These are phyloP conservation scores for Cronartium quercuum DNA, from an alignment of 1,284 basidiomycete genomes.

Conservation along the genomic window DNA sequence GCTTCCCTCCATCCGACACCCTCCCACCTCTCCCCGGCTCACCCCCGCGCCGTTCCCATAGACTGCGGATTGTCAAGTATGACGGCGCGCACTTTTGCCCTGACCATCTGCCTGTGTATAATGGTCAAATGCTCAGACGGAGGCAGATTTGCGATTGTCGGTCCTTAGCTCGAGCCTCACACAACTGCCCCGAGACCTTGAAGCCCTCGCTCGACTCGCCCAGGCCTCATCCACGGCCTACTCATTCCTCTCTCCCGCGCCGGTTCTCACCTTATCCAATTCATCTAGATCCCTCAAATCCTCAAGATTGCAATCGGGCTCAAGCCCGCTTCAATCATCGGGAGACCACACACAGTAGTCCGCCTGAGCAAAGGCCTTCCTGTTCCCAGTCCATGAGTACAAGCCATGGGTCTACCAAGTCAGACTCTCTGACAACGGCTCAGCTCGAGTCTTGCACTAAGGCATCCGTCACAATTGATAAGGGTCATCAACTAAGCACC, in stretches of 20 bases:
- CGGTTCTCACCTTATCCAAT: not conserved
- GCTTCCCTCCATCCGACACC: not conserved
- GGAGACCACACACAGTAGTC: no score
- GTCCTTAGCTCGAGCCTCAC: not conserved
- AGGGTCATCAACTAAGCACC: no score
- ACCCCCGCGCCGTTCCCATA: not conserved
- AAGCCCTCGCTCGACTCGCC: not conserved
- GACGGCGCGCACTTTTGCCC: slow-evolving; percentile 10
- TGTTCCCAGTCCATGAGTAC: no score
- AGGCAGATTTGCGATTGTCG: not conserved
- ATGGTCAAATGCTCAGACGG: slow-evolving; percentile 2
- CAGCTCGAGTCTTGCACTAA: no score
- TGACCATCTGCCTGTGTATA: slow-evolving; percentile 23
- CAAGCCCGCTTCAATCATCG: no score
- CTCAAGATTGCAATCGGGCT: no score
- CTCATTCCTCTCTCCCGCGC: not conserved
- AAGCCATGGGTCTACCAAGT: no score
- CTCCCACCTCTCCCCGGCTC: not conserved
- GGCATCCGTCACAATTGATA: no score
- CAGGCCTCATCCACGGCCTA: not conserved
- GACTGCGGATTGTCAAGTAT: slow-evolving; percentile 19
- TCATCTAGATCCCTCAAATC: no score
- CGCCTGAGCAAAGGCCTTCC: no score
- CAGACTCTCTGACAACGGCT: no score
- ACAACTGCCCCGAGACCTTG: not conserved